These are phyloP conservation scores for Paraphaeosphaeria minitans DNA, from an alignment of 2,329 filamentous ascomycete genomes.

Conservation along the genomic window DNA sequence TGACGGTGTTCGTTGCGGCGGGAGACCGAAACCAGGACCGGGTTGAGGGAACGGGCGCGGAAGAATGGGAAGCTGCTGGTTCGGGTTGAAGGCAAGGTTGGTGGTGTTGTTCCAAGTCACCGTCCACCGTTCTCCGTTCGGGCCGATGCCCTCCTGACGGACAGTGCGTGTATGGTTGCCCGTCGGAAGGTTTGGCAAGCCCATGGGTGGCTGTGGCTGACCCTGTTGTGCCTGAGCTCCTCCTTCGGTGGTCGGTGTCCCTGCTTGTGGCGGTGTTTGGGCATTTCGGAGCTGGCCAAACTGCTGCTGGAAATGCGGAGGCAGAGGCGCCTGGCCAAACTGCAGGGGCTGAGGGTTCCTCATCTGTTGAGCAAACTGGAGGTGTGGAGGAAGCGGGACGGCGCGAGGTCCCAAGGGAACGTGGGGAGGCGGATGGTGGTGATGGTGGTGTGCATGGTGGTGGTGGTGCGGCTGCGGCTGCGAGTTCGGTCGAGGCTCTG, in stretches of 20 bases:
- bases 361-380: neutral
- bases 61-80: slow-evolving; percentile 30
- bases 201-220: slow-evolving; percentile 11
- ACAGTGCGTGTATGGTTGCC: slow-evolving; percentile 49
- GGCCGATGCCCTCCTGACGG: slow-evolving; percentile 56
- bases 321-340: slow-evolving; percentile 12
- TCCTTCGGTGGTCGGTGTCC: slow-evolving; percentile 15
- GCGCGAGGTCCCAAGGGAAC: slow-evolving; percentile 15
- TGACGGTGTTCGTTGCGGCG: slow-evolving; percentile 22
- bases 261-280: slow-evolving; percentile 8
- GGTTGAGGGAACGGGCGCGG: slow-evolving; percentile 30
- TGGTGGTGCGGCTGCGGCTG: slow-evolving; percentile 29
- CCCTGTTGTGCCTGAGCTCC: slow-evolving; percentile 14
- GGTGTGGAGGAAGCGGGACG: slow-evolving; percentile 1
- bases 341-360: slow-evolving; percentile 14
- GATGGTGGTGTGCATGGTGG: slow-evolving; percentile 15
- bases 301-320: slow-evolving; percentile 18
- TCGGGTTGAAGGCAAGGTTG: slow-evolving; percentile 28
- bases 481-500: slow-evolving; percentile 34
- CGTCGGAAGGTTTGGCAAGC: slow-evolving; percentile 17
- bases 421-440: slow-evolving; percentile 20
- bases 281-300: slow-evolving; percentile 19
- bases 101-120: slow-evolving; percentile 57
- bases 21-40: slow-evolving; percentile 24
- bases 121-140: slow-evolving; percentile 60